Base-by-base conservation (phyloP, 495 filamentous ascomycete genomes). In the Lepraria neglecta region DNA sequence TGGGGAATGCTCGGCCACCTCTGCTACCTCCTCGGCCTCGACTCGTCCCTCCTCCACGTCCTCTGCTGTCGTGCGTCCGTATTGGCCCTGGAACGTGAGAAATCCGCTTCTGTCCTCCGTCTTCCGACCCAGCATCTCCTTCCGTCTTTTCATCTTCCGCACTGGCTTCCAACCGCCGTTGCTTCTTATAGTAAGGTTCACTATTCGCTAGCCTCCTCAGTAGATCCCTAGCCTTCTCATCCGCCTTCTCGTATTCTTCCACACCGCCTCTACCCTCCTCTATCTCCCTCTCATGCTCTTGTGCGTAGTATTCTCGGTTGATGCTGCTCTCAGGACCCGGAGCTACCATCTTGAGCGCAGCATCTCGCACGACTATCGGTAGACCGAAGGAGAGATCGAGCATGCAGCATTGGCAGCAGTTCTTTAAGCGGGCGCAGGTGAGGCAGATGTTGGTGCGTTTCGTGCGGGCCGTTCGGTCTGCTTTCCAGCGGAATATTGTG, bases 381-480 rank as follows among this genome's bases (percentile, higher is more conserved):
- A 98, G 75, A 56, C 95, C 94, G 72, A 96, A 97, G 21, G 87
- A 89, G 60, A 98, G 77, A 81, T 98, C 94, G 53, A 97, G 85
- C 90, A 97, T 97, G 77, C 94, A 98, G 74, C 88, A 96, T 76
- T 98, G 94, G 72, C 94, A 98, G 77, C 94, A 95, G 78, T 97
- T 97, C 77, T 95, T 95, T 62, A 96, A 79, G 27, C 91, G 88
- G 14, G 90, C 90, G 76, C 91, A 97, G 9, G 91, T 96, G n/a
- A 97, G 82, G 73, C 91, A 97, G 70, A 97, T 91, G 65, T 86
- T 90, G 47, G 90, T 95, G 52, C 87, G 85, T 75, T 91, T 92
- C 71, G 89, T 87, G 61, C 90, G 88, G 21, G 90, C 83, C 2
- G 89, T 91, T 38, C 91, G 88, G 72, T 95, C 91, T 61, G 82